Evolutionary conservation across 2,329 filamentous ascomycete genomes (phyloP), one percentile per base, ranked within the genome.

Genomic region (Pseudopyricularia javanii): DNA sequence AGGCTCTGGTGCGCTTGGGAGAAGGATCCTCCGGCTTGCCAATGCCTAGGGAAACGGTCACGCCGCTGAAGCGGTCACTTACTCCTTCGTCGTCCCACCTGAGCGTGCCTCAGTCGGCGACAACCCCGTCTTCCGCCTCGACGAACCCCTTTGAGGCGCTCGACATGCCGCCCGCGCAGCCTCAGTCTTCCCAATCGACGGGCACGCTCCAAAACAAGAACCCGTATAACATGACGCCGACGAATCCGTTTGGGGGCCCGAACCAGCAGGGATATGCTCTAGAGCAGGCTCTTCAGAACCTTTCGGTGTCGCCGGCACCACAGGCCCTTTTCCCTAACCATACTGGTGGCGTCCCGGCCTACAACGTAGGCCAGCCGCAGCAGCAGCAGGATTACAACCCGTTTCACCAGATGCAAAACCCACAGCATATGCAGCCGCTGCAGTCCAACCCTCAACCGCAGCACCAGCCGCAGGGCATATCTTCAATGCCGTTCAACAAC

Each of bases 1-100:
- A 97, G 66, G 81, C 88, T 17, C 69, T 98, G 61, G 81, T 93
- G 54, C 80, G 89, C 59, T 70, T 96, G 37, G 91, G 91, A 26
- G 90, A 95, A 63, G 83, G 81, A 32, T 70, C 71, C 7, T 72
- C 74, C 54, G 40, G 17, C 4, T 14, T 45, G 11, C 24, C 40
- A 3, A 22, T 45, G 40, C 20, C 20, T 24, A 71, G 74, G 40
- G 74, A 76, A 53, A 70, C 68, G 35, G 71, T 66, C 35, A 53
- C 58, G 53, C 57, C 61, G 34, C 53, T 62, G 62, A 59, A 55
- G 12, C 71, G 74, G 51, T 75, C 78, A 11, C 66, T 79, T 60
- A 80, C 81, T 75, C 81, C n/a, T 65, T 75, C 57, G 57, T 63
- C 55, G n/a, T 56, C 56, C 0, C 20, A 45, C 22, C 51, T 60